phyloP scores from a whole-genome alignment of 179 eudicot species.

The Beta lomatogona region DNA sequence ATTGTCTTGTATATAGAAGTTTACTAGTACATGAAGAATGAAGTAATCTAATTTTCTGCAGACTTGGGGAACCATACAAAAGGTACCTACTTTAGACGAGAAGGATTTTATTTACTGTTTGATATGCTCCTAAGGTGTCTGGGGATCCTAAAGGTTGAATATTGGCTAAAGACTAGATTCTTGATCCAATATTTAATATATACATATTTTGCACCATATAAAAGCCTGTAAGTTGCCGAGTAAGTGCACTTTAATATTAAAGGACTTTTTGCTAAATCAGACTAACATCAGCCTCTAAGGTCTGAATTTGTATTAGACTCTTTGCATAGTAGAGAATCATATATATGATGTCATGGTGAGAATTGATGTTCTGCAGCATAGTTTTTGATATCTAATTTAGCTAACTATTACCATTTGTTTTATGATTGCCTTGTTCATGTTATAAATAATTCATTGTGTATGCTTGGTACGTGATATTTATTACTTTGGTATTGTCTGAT shows the following conservation, averaged over 20 bases:
- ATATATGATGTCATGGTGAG: constrained; percentile 1
- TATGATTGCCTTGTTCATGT: no score
- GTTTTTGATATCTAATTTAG: no score
- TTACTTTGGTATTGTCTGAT: no score
- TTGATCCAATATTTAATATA: no score
- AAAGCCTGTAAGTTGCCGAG: background rate
- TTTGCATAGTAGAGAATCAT: background rate
- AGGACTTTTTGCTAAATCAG: background rate
- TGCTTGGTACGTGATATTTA: no score
- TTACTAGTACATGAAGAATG: background rate
- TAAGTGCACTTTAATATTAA: background rate
- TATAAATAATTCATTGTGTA: no score
- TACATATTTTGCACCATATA: no score
- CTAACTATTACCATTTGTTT: no score
- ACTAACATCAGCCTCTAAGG: background rate
- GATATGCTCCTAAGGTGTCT: background rate
- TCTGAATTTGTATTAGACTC: background rate
- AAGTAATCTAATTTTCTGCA: background rate
- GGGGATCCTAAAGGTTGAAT: background rate
- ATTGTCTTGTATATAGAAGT: background rate
- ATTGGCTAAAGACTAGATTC: background rate
- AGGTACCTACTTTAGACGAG: background rate
- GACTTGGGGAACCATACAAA: background rate
- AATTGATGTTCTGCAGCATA: background rate
- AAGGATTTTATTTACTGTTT: background rate